phyloP scores from a whole-genome alignment of 2,329 filamentous ascomycete genomes.

The Hymenoscyphus linearis region DNA sequence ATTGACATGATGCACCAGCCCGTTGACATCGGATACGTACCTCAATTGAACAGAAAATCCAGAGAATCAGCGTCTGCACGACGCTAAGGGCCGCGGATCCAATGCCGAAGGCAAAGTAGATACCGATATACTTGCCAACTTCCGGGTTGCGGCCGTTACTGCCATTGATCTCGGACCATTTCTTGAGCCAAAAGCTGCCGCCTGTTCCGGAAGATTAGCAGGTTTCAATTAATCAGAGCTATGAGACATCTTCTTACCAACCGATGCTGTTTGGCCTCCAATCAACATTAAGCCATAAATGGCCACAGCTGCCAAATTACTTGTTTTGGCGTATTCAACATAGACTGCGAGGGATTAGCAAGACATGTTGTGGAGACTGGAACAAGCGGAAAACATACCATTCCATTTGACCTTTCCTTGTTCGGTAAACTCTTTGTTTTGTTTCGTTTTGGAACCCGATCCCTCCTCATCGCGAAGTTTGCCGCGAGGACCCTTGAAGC shows the following conservation, averaged over 20 bases:
- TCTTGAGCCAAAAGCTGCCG: conserved; percentile 87
- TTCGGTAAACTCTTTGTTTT: conserved; percentile 81
- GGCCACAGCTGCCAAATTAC: conserved; percentile 76
- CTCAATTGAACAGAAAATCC: conserved; percentile 99
- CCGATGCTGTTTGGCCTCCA: conserved; percentile 73
- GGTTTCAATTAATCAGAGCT: background rate
- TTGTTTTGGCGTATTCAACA: conserved; percentile 88
- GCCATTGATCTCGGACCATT: conserved; percentile 81
- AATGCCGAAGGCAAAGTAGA: conserved; percentile 93
- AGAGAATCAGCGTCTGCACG: conserved; percentile 86
- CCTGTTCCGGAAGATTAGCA: conserved; percentile 38
- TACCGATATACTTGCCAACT: conserved; percentile 84
- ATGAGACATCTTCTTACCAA: conserved; percentile 48
- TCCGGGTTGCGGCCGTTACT: conserved; percentile 61
- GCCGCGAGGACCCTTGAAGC: conserved; percentile 78
- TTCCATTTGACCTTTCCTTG: conserved; percentile 98
- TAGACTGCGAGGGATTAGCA: conserved; percentile 55
- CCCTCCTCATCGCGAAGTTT: conserved; percentile 86
- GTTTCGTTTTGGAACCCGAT: conserved; percentile 66
- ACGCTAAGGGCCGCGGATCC: conserved; percentile 82
- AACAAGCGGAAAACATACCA: conserved; percentile 31
- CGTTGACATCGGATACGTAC: conserved; percentile 40
- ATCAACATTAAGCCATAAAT: conserved; percentile 76
- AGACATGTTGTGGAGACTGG: conserved; percentile 7
- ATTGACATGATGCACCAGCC: conserved; percentile 16